These are phyloP conservation scores for Chalciporus chontae DNA, from an alignment of 768 basidiomycete species.

Conservation along the genomic window DNA sequence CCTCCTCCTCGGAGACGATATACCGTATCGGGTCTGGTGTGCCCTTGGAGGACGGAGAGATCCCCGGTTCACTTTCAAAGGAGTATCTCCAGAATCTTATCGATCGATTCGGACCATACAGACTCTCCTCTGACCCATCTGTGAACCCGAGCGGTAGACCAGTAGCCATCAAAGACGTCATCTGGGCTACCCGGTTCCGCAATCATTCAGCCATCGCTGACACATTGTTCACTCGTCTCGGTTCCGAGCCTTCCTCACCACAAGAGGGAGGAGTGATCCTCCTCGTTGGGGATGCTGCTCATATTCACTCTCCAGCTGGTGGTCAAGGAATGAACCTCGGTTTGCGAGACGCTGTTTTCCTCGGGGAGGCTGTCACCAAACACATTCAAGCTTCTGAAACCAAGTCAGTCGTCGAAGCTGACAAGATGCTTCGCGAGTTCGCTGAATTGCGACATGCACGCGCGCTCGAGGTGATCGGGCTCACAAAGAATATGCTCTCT, in stretches of 20 bases:
- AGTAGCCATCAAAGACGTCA: slow-evolving; percentile 34
- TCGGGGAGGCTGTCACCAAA: slow-evolving; percentile 40
- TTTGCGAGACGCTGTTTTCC: slow-evolving; percentile 46
- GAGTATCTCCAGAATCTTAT: slow-evolving; percentile 44
- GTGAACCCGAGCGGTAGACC: slow-evolving; percentile 30
- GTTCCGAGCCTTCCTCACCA: background rate
- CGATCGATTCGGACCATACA: slow-evolving; percentile 39
- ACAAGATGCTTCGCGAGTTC: slow-evolving; percentile 36
- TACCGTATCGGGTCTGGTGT: slow-evolving; percentile 44
- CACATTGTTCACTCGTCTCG: slow-evolving; percentile 33
- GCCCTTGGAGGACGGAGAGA: slow-evolving; percentile 33
- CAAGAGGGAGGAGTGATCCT: slow-evolving; percentile 19
- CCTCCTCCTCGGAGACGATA: slow-evolving; percentile 9
- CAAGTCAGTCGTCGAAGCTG: slow-evolving; percentile 16
- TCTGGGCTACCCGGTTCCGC: slow-evolving; percentile 49
- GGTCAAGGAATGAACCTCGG: slow-evolving; percentile 63
- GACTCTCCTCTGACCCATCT: slow-evolving; percentile 35
- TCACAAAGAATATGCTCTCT: slow-evolving; percentile 36
- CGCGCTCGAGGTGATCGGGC: slow-evolving; percentile 40
- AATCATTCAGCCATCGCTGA: slow-evolving; percentile 46
- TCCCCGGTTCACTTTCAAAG: slow-evolving; percentile 36
- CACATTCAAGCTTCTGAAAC: slow-evolving; percentile 28
- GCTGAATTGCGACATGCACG: slow-evolving; percentile 34
- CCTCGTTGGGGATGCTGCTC: slow-evolving; percentile 47
- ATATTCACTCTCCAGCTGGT: slow-evolving; percentile 52